Base-by-base conservation (phyloP, 2,329 filamentous ascomycete species). In the Aspergillus caelatus region DNA sequence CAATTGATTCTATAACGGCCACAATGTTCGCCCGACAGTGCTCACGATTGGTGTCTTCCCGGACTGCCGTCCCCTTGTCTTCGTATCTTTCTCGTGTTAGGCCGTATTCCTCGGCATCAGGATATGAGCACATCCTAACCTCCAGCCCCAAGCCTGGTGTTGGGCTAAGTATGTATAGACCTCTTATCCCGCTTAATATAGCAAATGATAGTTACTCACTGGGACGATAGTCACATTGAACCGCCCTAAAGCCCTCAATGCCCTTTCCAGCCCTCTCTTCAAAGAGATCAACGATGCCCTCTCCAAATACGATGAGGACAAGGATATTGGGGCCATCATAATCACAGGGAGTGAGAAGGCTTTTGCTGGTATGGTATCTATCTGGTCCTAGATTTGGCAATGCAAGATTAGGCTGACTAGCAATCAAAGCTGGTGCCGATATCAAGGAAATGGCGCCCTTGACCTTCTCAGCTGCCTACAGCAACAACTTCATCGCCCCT, bases 391-490 rank as follows among this genome's bases (percentile, higher is more conserved):
- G 30, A 26, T 11, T 34, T 23, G 21, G 4, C 8, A 26, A 23
- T 55, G 32, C 32, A 26, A n/a, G 21, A 23, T 39, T 23, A 28
- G 12, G 16, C 32, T 55, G 28, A 39, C 64, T 45, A 50, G 45
- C 9, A 53, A 61, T 34, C 52, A 59, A 73, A 77, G 94, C 95
- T 52, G 95, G 95, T 58, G 95, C 95, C 65, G 95, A 99, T 80
- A 99, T 99, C 83, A 98, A 98, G 81, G 95, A 99, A 81, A 99
- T 99, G 95, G 91, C 93, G 34, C 89, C 93, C 65, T 88, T 97
- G 45, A 94, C 90, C 61, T 99, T 99, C 81, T 87, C 91, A 67
- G 84, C 90, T 68, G 94, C 95, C 45, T 98, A 97, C 82, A 91
- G 88, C 55, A 88, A 84, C 70, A 92, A 96, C 75, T 99, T 99